A percentile compares a stretch with the other conserved stretches of the same genome.
These are phyloP conservation scores for Fraxinus cuspidata DNA, from an alignment of 257 asterid genomes.

Conservation along the genomic window DNA sequence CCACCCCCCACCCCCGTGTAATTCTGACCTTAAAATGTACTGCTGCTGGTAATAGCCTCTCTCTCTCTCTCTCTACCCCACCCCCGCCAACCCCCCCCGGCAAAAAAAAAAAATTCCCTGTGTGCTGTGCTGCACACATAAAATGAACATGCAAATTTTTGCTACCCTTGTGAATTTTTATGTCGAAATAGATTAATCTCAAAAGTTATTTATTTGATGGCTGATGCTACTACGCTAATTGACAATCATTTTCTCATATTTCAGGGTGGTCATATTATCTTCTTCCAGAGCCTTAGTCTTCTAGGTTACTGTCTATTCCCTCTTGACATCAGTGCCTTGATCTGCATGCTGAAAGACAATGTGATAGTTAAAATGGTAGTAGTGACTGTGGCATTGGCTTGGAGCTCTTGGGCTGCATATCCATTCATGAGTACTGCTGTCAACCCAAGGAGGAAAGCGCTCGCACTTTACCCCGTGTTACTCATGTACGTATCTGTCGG, in stretches of 20 bases:
- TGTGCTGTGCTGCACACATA: not conserved
- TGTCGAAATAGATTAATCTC: not conserved
- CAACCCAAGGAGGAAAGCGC: slow-evolving; percentile 85
- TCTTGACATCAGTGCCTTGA: slow-evolving; percentile 75
- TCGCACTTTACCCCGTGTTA: slow-evolving; percentile 85
- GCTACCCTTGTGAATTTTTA: no score
- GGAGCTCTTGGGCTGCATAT: slow-evolving; percentile 99
- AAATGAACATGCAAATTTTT: no score
- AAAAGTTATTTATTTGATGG: not conserved
- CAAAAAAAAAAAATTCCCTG: no score
- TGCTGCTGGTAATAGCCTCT: no score
- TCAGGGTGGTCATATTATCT: slow-evolving; percentile 96
- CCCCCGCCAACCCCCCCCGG: no score
- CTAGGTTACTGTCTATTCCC: slow-evolving; percentile 94
- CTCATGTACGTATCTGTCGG: slow-evolving; percentile 96
- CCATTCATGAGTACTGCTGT: slow-evolving; percentile 97
- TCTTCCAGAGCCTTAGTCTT: slow-evolving; percentile 96
- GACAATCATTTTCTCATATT: not conserved
- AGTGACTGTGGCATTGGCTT: slow-evolving; percentile 74
- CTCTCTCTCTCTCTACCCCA: no score
- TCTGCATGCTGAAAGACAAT: slow-evolving; percentile 81
- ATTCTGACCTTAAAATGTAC: no score
- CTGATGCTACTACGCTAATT: not conserved
- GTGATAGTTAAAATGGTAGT: slow-evolving; percentile 73
- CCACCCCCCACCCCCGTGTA: slow-evolving; percentile 7